Percentiles rank a stretch among this genome's conserved stretches.
These are phyloP conservation scores for Litchi chinensis DNA, from an alignment of 345 rosid species.

Conservation along the genomic window DNA sequence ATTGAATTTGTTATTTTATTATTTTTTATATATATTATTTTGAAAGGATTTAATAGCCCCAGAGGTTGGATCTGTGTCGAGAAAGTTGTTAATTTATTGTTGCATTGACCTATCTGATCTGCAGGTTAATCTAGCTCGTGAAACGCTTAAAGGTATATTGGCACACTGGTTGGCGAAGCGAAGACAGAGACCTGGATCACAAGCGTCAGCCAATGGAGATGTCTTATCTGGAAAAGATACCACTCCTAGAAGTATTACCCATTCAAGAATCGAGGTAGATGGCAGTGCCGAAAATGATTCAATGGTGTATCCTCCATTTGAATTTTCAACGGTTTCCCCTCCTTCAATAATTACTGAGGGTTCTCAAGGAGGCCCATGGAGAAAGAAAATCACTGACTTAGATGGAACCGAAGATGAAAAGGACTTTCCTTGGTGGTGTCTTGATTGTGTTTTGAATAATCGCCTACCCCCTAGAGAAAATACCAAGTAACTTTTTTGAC, in stretches of 20 bases:
- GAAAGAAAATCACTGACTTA: constrained; percentile 86
- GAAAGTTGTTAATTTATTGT: not conserved
- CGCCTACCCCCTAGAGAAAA: constrained; percentile 93
- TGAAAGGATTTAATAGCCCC: not conserved
- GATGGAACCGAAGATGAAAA: constrained; percentile 94
- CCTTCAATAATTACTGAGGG: constrained; percentile 98
- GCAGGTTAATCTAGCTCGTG: constrained; percentile 97
- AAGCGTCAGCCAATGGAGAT: constrained; percentile 75
- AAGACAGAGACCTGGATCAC: constrained; percentile 72
- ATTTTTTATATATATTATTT: not conserved
- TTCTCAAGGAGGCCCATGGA: constrained; percentile 97
- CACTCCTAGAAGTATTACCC: constrained; percentile 52
- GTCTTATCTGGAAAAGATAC: constrained; percentile 62
- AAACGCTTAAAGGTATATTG: constrained; percentile 92
- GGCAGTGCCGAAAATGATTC: constrained; percentile 73
- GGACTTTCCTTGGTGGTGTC: constrained; percentile 95
- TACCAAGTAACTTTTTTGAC: constrained; percentile 61
- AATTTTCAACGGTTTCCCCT: constrained; percentile 77
- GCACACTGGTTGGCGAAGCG: constrained; percentile 88
- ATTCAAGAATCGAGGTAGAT: constrained; percentile 72
- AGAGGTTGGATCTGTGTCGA: not conserved
- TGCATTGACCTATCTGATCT: constrained; percentile 27
- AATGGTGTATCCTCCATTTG: constrained; percentile 85
- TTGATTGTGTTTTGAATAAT: constrained; percentile 87
- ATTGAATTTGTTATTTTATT: not conserved